phyloP scores from a whole-genome alignment of 768 basidiomycete genomes.

The Tephrocybe sp. region DNA sequence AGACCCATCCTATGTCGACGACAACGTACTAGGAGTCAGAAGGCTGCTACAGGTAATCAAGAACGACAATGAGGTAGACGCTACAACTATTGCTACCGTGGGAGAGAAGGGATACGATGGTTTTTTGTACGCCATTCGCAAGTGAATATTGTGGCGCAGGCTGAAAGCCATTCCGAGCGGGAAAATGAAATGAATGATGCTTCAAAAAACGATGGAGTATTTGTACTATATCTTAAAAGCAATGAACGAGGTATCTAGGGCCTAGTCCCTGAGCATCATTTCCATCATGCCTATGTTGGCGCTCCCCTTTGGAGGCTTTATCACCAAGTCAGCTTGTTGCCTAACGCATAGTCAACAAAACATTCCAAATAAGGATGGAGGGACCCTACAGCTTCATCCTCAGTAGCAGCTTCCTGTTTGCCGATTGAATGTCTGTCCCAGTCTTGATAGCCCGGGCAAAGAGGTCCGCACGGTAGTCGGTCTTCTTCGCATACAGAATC shows the following conservation, averaged over 20 bases:
- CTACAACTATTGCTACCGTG: slow-evolving; percentile 48
- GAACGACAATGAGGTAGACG: slow-evolving; percentile 49
- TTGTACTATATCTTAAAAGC: neutral
- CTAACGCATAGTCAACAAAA: slow-evolving; percentile 32
- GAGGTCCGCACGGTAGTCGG: slow-evolving; percentile 74
- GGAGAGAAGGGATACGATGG: slow-evolving; percentile 57
- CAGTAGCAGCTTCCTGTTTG: slow-evolving; percentile 77
- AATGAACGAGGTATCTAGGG: neutral
- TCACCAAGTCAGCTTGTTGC: slow-evolving; percentile 78
- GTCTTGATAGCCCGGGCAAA: slow-evolving; percentile 75
- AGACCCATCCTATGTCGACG: slow-evolving; percentile 34
- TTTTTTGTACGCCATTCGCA: slow-evolving; percentile 48
- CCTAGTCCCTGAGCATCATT: slow-evolving; percentile 6
- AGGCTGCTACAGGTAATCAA: slow-evolving; percentile 44
- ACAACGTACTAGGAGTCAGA: slow-evolving; percentile 45
- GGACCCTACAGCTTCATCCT: slow-evolving; percentile 75
- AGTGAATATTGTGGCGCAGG: slow-evolving; percentile 19
- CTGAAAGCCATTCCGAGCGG: too few species aligned
- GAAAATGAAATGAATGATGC: too few species aligned
- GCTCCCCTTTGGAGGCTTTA: slow-evolving; percentile 59
- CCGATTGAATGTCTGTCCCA: slow-evolving; percentile 67
- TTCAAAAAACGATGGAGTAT: too few species aligned
- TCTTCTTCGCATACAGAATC: slow-evolving; percentile 81
- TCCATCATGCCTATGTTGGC: slow-evolving; percentile 24
- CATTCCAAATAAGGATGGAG: neutral